Conservation (phyloP, 768 basidiomycete species). For the Termitomyces sp. region DNA sequence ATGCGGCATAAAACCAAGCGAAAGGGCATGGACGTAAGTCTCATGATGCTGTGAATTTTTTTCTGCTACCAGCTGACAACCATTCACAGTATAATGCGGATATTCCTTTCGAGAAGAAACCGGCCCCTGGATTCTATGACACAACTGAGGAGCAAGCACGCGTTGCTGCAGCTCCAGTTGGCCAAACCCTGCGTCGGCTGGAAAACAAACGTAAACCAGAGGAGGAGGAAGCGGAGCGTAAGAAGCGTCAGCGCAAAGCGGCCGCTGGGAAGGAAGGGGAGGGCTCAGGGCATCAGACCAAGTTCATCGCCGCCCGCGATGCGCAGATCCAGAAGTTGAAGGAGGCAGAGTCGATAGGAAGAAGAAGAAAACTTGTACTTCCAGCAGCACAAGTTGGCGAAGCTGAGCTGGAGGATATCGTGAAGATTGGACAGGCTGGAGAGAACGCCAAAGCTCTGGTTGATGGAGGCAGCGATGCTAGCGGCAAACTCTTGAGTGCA, state of each 20-base stretch:
- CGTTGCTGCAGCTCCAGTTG: slow-evolving; percentile 82
- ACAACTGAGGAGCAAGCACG: slow-evolving; percentile 91
- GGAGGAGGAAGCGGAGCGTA: slow-evolving; percentile 89
- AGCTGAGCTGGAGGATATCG: slow-evolving; percentile 92
- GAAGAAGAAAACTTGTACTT: slow-evolving; percentile 78
- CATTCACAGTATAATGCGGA: slow-evolving; percentile 85
- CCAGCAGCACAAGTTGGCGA: slow-evolving; percentile 94
- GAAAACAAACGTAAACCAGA: slow-evolving; percentile 96
- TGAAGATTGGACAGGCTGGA: slow-evolving; percentile 93
- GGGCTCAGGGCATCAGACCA: slow-evolving; percentile 68
- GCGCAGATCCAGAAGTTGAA: slow-evolving; percentile 97
- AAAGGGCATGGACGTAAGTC: slow-evolving; percentile 93
- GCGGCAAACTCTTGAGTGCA: slow-evolving; percentile 82
- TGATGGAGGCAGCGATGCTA: slow-evolving; percentile 78
- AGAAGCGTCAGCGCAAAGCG: slow-evolving; percentile 79
- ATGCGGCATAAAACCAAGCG: slow-evolving; percentile 94
- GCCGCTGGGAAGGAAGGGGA: slow-evolving; percentile 61
- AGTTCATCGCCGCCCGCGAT: slow-evolving; percentile 95
- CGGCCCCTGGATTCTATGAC: slow-evolving; percentile 96
- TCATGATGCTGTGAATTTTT: slow-evolving; percentile 1
- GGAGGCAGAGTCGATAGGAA: slow-evolving; percentile 93
- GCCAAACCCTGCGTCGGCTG: slow-evolving; percentile 84
- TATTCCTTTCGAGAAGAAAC: slow-evolving; percentile 97
- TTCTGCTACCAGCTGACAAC: slow-evolving; percentile 5
- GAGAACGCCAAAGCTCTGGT: slow-evolving; percentile 88